Conservation (phyloP, 139 green algal genomes). For the Dunaliella primolecta region DNA sequence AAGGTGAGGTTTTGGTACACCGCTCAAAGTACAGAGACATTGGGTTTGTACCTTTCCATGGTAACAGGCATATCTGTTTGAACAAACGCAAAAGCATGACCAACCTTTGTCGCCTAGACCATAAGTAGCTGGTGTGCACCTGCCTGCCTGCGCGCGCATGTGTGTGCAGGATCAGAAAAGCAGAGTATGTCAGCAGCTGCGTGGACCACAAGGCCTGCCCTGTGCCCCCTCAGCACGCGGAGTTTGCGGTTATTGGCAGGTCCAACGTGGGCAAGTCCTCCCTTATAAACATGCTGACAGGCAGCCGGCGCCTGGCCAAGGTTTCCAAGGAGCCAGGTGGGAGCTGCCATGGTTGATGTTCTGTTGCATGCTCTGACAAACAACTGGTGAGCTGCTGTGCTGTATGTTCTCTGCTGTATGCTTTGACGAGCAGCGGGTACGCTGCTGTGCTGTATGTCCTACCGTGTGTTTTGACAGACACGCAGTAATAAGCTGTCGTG, state of each 20-base stretch:
- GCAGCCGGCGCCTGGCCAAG: slow-evolving; percentile 71
- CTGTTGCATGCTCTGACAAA: neutral
- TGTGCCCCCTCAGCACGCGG: slow-evolving; percentile 49
- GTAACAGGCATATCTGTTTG: no score
- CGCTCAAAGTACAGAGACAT: no score
- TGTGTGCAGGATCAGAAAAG: slow-evolving; percentile 27
- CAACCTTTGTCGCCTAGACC: no score
- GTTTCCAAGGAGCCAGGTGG: slow-evolving; percentile 91
- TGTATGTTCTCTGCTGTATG: neutral
- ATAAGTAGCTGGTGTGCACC: no score
- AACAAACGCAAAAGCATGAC: no score
- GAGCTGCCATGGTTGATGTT: no score
- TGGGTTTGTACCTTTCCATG: no score
- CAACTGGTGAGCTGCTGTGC: neutral
- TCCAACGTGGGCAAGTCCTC: slow-evolving; percentile 96
- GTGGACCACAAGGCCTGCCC: slow-evolving; percentile 39
- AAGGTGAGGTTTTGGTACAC: no score
- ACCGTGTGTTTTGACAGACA: no score
- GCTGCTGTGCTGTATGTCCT: neutral
- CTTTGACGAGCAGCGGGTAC: neutral
- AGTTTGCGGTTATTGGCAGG: slow-evolving; percentile 94
- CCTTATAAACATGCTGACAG: slow-evolving; percentile 95
- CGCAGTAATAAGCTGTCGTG: no score
- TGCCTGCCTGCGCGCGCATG: no score
- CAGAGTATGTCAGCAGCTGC: slow-evolving; percentile 72